These are phyloP conservation scores for Naumovozyma baii DNA, from an alignment of 805 yeast species.

Conservation along the genomic window DNA sequence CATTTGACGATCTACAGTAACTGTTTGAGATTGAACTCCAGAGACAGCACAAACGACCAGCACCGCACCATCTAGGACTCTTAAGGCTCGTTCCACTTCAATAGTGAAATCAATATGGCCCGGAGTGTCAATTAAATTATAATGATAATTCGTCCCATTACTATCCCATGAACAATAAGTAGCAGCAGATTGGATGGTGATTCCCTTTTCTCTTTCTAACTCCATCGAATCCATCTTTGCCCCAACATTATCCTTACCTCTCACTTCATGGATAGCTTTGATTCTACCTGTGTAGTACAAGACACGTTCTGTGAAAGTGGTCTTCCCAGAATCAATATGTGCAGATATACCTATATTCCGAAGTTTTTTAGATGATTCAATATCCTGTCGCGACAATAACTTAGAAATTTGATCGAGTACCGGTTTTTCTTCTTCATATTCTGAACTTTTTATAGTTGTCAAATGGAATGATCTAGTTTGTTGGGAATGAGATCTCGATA, in stretches of 20 bases:
- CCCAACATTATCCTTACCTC: slow-evolving; percentile 96
- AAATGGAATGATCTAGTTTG: slow-evolving; percentile 10
- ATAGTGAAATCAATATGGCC: slow-evolving; percentile 98
- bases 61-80: slow-evolving; percentile 97
- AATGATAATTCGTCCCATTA: slow-evolving; percentile 58
- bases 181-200: slow-evolving; percentile 97
- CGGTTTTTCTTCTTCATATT: slow-evolving; percentile 68
- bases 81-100: slow-evolving; percentile 96
- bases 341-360: slow-evolving; percentile 97
- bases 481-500: no score
- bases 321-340: slow-evolving; percentile 95
- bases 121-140: slow-evolving; percentile 95
- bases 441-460: slow-evolving; percentile 13
- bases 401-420: slow-evolving; percentile 48
- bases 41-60: slow-evolving; percentile 96
- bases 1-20: slow-evolving; percentile 98
- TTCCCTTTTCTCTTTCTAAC: slow-evolving; percentile 95
- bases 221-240: slow-evolving; percentile 99
- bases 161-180: slow-evolving; percentile 96
- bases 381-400: slow-evolving; percentile 43
- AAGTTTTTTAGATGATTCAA: slow-evolving; percentile 44
- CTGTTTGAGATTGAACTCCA: slow-evolving; percentile 97
- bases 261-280: slow-evolving; percentile 90
- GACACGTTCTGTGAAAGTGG: slow-evolving; percentile 96
- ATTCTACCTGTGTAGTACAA: slow-evolving; percentile 93